A percentile compares a stretch with the other conserved stretches of the same genome.
Conservation (phyloP, 768 basidiomycete genomes). For the Russula vinacea region DNA sequence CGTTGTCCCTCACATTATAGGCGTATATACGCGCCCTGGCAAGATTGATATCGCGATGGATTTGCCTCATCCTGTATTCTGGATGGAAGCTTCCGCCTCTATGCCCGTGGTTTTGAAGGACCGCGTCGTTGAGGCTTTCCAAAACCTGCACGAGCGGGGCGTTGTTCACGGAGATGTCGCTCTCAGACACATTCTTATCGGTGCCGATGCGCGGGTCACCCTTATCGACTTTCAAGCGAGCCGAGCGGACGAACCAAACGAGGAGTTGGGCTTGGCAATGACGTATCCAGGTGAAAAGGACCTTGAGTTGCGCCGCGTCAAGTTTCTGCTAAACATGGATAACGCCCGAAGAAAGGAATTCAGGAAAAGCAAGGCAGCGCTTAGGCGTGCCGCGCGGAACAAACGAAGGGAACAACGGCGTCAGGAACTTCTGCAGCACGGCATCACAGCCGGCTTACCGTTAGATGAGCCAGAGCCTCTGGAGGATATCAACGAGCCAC, state of each 20-base stretch:
- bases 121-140: constrained; percentile 49
- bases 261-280: constrained; percentile 38
- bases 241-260: constrained; percentile 35
- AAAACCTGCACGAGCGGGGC: constrained; percentile 40
- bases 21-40: constrained; percentile 42
- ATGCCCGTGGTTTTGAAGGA: constrained; percentile 58
- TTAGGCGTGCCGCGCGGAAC: constrained; percentile 36
- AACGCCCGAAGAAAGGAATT: constrained; percentile 40
- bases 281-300: constrained; percentile 44
- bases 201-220: constrained; percentile 43
- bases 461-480: constrained; percentile 18
- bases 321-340: constrained; percentile 50
- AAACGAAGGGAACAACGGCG: constrained; percentile 32
- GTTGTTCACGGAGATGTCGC: constrained; percentile 37
- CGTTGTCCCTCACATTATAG: constrained; percentile 53
- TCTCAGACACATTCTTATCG: constrained; percentile 50
- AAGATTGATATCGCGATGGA: constrained; percentile 49
- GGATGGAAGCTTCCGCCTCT: constrained; percentile 56
- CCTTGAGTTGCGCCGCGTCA: constrained; percentile 55
- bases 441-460: constrained; percentile 11
- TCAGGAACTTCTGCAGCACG: constrained; percentile 36
- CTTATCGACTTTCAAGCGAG: constrained; percentile 54
- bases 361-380: constrained; percentile 36
- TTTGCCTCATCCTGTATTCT: constrained; percentile 55
- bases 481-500: constrained; percentile 37